phyloP scores from a whole-genome alignment of 2,329 filamentous ascomycete genomes.

The Juglanconis oblonga region DNA sequence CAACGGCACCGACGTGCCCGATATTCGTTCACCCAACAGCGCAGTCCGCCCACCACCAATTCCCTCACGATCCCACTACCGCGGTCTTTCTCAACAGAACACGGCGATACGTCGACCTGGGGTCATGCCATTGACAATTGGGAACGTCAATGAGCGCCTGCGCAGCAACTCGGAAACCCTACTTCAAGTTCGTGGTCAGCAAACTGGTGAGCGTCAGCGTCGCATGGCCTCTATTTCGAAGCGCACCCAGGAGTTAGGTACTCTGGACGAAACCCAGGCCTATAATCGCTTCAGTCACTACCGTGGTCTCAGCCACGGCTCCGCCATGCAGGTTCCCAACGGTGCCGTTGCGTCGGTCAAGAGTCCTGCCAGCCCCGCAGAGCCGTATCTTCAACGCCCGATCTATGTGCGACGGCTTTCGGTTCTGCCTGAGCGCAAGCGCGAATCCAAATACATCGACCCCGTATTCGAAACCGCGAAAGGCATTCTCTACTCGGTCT shows the following conservation, averaged over 20 bases:
- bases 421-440: slow-evolving; percentile 59
- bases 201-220: slow-evolving; percentile 52
- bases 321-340: slow-evolving; percentile 57
- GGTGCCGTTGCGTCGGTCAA: slow-evolving; percentile 36
- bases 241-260: slow-evolving; percentile 58
- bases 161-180: slow-evolving; percentile 65
- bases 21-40: slow-evolving; percentile 65
- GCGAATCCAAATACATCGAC: slow-evolving; percentile 59
- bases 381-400: slow-evolving; percentile 54
- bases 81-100: slow-evolving; percentile 69
- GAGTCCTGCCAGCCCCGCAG: slow-evolving; percentile 60
- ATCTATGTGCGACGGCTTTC: slow-evolving; percentile 63
- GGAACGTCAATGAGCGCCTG: slow-evolving; percentile 65
- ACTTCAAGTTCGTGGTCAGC: slow-evolving; percentile 43
- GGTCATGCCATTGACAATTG: slow-evolving; percentile 68
- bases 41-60: slow-evolving; percentile 68
- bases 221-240: slow-evolving; percentile 64
- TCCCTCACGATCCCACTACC: slow-evolving; percentile 76
- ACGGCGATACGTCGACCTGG: slow-evolving; percentile 64
- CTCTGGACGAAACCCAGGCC: slow-evolving; percentile 59
- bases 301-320: slow-evolving; percentile 65
- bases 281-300: slow-evolving; percentile 66
- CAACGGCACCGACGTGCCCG: slow-evolving; percentile 67
- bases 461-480: slow-evolving; percentile 64
- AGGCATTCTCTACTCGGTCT: slow-evolving; percentile 64